Conservation (phyloP, 1,139 yeast genomes). For the Kodamaea anthophila region DNA sequence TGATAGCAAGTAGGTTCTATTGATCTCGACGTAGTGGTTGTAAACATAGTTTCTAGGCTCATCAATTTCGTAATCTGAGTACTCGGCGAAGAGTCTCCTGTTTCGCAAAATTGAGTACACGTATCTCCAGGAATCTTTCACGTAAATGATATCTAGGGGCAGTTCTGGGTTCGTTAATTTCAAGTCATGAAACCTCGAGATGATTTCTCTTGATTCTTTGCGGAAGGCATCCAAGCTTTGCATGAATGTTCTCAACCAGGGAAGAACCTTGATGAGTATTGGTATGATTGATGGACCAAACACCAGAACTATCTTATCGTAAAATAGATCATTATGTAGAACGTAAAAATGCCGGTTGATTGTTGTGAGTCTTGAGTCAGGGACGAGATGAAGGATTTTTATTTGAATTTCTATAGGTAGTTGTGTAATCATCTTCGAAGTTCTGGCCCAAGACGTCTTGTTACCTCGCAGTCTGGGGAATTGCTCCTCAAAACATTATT, state of each 20-base stretch:
- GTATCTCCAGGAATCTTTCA: slow-evolving; percentile 52
- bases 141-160: slow-evolving; percentile 15
- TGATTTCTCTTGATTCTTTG: slow-evolving; percentile 24
- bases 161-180: slow-evolving; percentile 9
- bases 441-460: not conserved
- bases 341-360: slow-evolving; percentile 38
- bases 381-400: slow-evolving; percentile 34
- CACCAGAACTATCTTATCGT: slow-evolving; percentile 33
- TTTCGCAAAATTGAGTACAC: slow-evolving; percentile 46
- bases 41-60: slow-evolving; percentile 43
- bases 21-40: slow-evolving; percentile 41
- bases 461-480: not conserved
- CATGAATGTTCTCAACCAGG: slow-evolving; percentile 39
- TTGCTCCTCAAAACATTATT: slow-evolving; percentile 1
- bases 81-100: slow-evolving; percentile 48
- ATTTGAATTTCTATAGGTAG: slow-evolving; percentile 50
- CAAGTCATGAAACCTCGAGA: slow-evolving; percentile 25
- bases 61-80: slow-evolving; percentile 45
- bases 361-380: slow-evolving; percentile 35
- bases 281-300: slow-evolving; percentile 37
- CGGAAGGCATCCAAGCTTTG: slow-evolving; percentile 46
- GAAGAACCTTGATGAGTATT: slow-evolving; percentile 27
- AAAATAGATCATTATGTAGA: slow-evolving; percentile 47
- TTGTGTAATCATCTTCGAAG: slow-evolving; percentile 9
- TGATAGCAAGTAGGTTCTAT: slow-evolving; percentile 44